Percentiles rank a stretch among this genome's conserved stretches.
These are phyloP conservation scores for Fomes fomentarius DNA, from an alignment of 1,284 basidiomycete genomes.

Conservation along the genomic window DNA sequence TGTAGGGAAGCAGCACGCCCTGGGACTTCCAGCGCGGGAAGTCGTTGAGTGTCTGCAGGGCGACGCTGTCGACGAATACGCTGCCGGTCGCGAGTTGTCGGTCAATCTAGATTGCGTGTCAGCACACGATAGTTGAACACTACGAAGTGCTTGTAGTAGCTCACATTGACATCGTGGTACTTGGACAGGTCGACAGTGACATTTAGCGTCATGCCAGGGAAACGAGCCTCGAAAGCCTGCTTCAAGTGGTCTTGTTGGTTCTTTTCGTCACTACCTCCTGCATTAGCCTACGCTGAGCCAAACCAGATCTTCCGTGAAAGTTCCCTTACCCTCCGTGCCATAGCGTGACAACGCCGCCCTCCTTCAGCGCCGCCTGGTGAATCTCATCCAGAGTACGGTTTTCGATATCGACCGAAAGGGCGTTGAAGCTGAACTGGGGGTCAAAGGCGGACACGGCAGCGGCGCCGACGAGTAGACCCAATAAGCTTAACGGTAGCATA, in stretches of 20 bases:
- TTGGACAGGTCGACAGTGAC: not conserved
- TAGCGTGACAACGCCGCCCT: not conserved
- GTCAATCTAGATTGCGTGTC: not conserved
- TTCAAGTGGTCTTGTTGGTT: not conserved
- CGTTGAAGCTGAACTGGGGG: not conserved
- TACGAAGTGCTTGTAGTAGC: not conserved
- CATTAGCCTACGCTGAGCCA: not conserved
- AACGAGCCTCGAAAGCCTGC: not conserved
- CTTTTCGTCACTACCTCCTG: not conserved
- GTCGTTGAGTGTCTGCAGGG: not conserved
- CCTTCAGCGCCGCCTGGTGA: not conserved
- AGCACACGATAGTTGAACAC: not conserved
- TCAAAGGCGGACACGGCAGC: not conserved
- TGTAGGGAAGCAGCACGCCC: not conserved
- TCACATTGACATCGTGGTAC: not conserved
- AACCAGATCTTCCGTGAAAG: not conserved
- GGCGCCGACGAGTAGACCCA: not conserved
- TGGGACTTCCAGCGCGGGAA: slow-evolving; percentile 1
- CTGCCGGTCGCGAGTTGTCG: not conserved
- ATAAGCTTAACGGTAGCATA: not conserved
- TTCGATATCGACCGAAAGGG: not conserved
- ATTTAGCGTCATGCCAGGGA: not conserved
- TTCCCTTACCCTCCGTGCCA: not conserved
- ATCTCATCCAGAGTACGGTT: not conserved
- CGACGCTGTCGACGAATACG: not conserved